Base-by-base conservation (phyloP, 495 filamentous ascomycete species). In the Aspergillus nidulans region DNA sequence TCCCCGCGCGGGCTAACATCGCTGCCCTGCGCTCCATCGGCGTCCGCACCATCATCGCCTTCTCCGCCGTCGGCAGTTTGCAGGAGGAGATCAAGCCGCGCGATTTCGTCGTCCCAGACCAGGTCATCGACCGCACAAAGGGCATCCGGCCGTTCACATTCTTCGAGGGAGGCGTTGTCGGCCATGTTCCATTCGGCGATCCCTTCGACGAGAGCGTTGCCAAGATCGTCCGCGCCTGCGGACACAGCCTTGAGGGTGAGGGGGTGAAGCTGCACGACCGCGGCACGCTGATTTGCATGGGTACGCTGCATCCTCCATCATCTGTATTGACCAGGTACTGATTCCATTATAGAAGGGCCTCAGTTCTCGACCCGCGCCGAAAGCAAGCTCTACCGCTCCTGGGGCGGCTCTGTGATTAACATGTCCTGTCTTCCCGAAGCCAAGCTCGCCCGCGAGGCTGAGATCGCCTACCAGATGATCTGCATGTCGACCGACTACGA, bases 401-500 rank as follows among this genome's bases (percentile, higher is more conserved):
- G 89, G 87, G 91, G 90, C 66, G 91, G 90, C 43, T 84, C 78
- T 56, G 86, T 96, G 3, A 96, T 99, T 77, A 97, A 97, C 78
- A 99, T 99, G 94, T 92, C 88, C 49, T 84, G 87, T 20, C 80
- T 97, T n/a, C 94, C 94, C 21, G 94, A 99, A 76, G 87, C 92
- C 28, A 97, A 97, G 77, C 84, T 99, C 12, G 94, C 94, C 24
- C 81, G 88, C 28, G 94, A 99, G 77, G 95, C 95, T 4, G 95
- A 99, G 76, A 86, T 99, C 59, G 88, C 87, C 15, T 97, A 96
- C 66, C 90, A 92, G 75, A 92, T 97, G 83, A 92, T 99, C 61
- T 97, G 92, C 78, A 99, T 99, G 95, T 86, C 88, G 24, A 99
- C 94, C 20, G 94, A 99, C 73, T 99, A 99, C 64, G 95, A 99